A percentile compares a stretch with the other conserved stretches of the same genome.
Conservation (phyloP, 495 filamentous ascomycete species). For the Tuber magnatum region DNA sequence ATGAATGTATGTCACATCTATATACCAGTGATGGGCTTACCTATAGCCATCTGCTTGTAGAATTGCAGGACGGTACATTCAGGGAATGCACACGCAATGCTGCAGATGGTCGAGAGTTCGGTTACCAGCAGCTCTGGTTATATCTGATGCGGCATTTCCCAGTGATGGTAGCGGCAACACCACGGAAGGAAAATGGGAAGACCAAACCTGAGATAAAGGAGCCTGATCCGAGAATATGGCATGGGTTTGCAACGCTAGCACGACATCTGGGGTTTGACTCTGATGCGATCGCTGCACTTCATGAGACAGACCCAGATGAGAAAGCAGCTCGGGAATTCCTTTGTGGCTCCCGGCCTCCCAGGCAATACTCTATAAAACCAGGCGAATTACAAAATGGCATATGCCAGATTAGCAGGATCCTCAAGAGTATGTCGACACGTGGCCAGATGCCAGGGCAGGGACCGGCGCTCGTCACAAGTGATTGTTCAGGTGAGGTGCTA, state of each 20-base stretch:
- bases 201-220: slow-evolving; percentile 6
- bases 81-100: neutral
- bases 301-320: slow-evolving; percentile 1
- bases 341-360: neutral
- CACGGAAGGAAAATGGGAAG: slow-evolving; percentile 12
- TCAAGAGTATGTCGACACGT: neutral
- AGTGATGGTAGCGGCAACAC: slow-evolving; percentile 1
- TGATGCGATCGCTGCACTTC: neutral
- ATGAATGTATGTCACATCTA: neutral
- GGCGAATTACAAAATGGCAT: neutral
- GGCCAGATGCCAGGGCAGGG: neutral
- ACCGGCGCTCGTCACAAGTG: neutral
- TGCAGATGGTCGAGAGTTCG: neutral
- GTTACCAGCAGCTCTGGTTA: slow-evolving; percentile 15
- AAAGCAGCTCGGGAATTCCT: slow-evolving; percentile 1
- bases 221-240: neutral
- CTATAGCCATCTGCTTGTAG: neutral
- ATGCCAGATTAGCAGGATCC: neutral
- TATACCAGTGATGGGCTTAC: neutral
- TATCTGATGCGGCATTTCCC: slow-evolving; percentile 20
- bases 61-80: slow-evolving; percentile 7
- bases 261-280: slow-evolving; percentile 8
- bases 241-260: slow-evolving; percentile 11
- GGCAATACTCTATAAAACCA: neutral
- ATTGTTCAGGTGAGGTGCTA: neutral